Conservation (phyloP, 2,329 filamentous ascomycete species). For the Aureobasidium leucospermi region DNA sequence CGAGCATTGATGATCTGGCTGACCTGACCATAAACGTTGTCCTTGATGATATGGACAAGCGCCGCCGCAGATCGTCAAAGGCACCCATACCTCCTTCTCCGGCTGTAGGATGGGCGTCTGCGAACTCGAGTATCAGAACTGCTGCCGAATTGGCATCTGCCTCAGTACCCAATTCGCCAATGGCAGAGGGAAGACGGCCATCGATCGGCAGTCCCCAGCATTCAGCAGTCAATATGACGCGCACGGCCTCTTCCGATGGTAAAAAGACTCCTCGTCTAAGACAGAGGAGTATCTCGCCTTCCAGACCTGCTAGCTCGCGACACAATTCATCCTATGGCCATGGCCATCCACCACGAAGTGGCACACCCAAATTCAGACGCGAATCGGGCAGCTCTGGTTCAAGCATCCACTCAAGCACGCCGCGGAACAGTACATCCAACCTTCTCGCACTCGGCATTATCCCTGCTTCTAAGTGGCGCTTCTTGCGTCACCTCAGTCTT, state of each 20-base stretch:
- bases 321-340: constrained; percentile 60
- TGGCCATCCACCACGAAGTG: constrained; percentile 56
- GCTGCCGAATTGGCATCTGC: constrained; percentile 57
- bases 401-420: constrained; percentile 49
- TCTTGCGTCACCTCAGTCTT: constrained; percentile 83
- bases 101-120: constrained; percentile 58
- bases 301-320: constrained; percentile 67
- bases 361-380: constrained; percentile 67
- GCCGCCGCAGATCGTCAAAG: constrained; percentile 81
- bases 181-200: constrained; percentile 39
- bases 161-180: constrained; percentile 61
- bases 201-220: constrained; percentile 44
- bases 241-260: constrained; percentile 49
- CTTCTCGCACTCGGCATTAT: constrained; percentile 64
- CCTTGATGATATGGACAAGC: constrained; percentile 90
- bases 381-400: constrained; percentile 94
- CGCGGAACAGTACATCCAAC: constrained; percentile 67
- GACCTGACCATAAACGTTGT: constrained; percentile 91
- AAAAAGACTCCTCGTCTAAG: constrained; percentile 33
- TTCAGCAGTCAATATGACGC: constrained; percentile 35
- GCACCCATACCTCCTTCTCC: constrained; percentile 63
- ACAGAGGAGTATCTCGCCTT: constrained; percentile 73
- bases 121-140: constrained; percentile 56
- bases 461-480: constrained; percentile 86
- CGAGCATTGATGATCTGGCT: constrained; percentile 78